Conservation (phyloP, 768 basidiomycete genomes). For the Phlebiopsis gigantea region DNA sequence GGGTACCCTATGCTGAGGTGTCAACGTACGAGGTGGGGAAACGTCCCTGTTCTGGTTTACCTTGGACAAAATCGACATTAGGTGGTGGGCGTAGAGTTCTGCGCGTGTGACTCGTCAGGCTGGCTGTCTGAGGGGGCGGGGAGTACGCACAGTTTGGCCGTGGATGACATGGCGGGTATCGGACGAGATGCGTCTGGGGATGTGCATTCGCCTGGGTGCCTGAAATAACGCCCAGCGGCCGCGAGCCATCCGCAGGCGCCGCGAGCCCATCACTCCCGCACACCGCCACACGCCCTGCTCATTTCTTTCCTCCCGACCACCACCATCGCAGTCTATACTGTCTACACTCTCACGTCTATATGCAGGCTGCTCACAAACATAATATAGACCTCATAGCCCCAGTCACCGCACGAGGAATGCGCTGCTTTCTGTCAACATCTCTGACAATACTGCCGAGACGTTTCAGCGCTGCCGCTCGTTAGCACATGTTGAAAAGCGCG, state of each 20-base stretch:
- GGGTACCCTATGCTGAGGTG: slow-evolving; percentile 57
- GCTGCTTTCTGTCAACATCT: not conserved
- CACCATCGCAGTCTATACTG: not conserved
- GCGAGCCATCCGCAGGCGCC: not conserved
- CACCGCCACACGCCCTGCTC: not conserved
- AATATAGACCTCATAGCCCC: not conserved
- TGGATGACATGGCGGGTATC: slow-evolving; percentile 4
- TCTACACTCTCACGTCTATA: not conserved
- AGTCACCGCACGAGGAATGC: not conserved
- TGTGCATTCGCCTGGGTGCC: not conserved
- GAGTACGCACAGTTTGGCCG: not conserved
- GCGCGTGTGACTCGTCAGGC: not conserved
- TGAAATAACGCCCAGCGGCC: no score
- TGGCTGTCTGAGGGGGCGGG: not conserved
- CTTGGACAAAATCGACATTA: slow-evolving; percentile 85
- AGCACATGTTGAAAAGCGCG: not conserved
- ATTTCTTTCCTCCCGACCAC: not conserved
- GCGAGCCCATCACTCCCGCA: not conserved
- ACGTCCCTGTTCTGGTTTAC: slow-evolving; percentile 32
- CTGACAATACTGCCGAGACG: not conserved
- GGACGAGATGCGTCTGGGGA: not conserved
- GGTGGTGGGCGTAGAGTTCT: slow-evolving; percentile 84
- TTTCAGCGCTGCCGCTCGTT: not conserved
- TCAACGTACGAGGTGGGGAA: not conserved
- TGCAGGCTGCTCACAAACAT: no score